Base-by-base conservation (phyloP, 2,329 filamentous ascomycete genomes). In the Capronia coronata region DNA sequence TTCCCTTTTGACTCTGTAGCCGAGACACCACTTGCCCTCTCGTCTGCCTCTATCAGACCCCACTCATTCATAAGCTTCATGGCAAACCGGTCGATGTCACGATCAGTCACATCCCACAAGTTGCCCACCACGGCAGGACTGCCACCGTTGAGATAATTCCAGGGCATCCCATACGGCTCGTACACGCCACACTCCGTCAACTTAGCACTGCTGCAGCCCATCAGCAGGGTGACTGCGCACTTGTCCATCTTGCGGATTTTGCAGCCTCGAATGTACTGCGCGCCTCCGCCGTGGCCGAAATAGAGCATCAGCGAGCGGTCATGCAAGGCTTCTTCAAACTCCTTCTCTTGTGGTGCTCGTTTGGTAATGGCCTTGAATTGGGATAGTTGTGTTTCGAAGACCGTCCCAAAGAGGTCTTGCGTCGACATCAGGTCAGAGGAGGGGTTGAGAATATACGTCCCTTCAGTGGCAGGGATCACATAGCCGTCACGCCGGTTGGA, bases 51-150 rank as follows among this genome's bases (percentile, higher is more conserved):
- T 60, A 86, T 72, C 5, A 98, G 67, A 0, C 93, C 93, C 93
- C 93, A 98, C 61, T 84, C 77, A 64, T 93, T 86, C 65, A 95
- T 86, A 2, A 86, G 74, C 21, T 78, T 75, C 27, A 84, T 81
- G 0, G 90, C 86, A 66, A 95, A 94, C 14, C 90, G 85, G 71
- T 98, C 94, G 65, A 96, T 95, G 66, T 98, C 93, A 62, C 87
- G 87, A 66, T 98, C 93, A 8, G 93, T 98, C 43, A 98, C 93
- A 67, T 98, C 93, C 93, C 93, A 98, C 30, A 98, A 74, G 13
- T 90, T 96, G 39, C 89, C 93, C 1, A 97, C 82, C 8, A 97
- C 80, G 0, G 91, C 89, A 2, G 88, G 89, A 59, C 79, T 82
- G 1, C 88, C 91, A 0, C 89, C 90, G 59, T 91, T 82, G 69